Percentiles rank a stretch among this genome's conserved stretches.
Conservation (phyloP, 257 asterid species). For the Rubia yunnanensis region DNA sequence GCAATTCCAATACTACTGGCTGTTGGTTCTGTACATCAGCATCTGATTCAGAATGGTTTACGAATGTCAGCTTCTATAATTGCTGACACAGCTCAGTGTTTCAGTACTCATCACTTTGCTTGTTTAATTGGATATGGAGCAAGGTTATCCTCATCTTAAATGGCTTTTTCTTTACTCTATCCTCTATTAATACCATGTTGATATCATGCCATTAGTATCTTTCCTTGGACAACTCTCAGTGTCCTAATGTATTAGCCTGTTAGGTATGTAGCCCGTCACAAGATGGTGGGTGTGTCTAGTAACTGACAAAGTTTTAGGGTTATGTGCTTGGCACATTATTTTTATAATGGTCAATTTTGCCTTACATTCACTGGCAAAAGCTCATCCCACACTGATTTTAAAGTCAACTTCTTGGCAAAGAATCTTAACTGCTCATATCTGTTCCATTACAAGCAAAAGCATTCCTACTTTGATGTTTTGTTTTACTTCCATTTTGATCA, state of each 20-base stretch:
- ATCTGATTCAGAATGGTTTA: conserved; percentile 93
- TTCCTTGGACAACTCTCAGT: not conserved
- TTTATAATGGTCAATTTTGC: too few relatives aligned
- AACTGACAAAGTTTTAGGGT: not conserved
- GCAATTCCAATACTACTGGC: conserved; percentile 97
- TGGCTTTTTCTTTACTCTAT: not conserved
- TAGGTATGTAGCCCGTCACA: not conserved
- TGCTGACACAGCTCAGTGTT: conserved; percentile 99
- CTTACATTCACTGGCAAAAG: too few relatives aligned
- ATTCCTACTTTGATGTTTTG: too few relatives aligned
- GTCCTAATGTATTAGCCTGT: not conserved
- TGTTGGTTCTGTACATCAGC: conserved; percentile 99
- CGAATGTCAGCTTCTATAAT: conserved; percentile 96
- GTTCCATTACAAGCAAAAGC: too few relatives aligned
- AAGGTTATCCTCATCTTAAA: conserved; percentile 43
- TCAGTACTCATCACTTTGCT: conserved; percentile 99
- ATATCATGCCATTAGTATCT: not conserved
- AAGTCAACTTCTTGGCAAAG: too few relatives aligned
- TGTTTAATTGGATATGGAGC: conserved; percentile 99
- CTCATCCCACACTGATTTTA: too few relatives aligned
- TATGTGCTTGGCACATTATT: too few relatives aligned
- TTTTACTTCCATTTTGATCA: too few relatives aligned
- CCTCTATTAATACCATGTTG: not conserved
- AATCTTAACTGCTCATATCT: too few relatives aligned
- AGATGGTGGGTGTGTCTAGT: not conserved